These are phyloP conservation scores for Arthrocladium fulminans DNA, from an alignment of 2,329 filamentous ascomycete genomes.

Conservation along the genomic window DNA sequence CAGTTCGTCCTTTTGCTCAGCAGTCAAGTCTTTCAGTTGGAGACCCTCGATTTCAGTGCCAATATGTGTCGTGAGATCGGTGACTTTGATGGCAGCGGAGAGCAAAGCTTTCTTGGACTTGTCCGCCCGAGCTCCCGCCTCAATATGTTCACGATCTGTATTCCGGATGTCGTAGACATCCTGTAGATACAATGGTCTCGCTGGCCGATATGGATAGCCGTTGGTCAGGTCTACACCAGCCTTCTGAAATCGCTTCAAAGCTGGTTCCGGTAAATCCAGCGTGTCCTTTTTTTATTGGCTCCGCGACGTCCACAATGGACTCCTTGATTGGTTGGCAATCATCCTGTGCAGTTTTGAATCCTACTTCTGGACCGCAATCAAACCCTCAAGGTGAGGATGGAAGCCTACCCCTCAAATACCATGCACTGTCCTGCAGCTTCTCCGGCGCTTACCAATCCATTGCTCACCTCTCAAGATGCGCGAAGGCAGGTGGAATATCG, in stretches of 20 bases:
- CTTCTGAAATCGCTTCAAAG: conserved; percentile 54
- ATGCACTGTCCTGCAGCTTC: too few relatives aligned
- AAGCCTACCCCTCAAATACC: too few relatives aligned
- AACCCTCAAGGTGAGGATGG: too few relatives aligned
- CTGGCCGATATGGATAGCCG: conserved; percentile 63
- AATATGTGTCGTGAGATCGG: conserved; percentile 37
- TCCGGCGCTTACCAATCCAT: too few relatives aligned
- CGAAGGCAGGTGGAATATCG: too few relatives aligned
- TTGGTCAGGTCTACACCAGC: conserved; percentile 60
- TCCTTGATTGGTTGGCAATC: conserved; percentile 44
- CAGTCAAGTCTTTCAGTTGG: conserved; percentile 47
- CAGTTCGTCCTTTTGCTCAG: conserved; percentile 56
- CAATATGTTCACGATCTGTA: conserved; percentile 46
- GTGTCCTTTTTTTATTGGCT: conserved; percentile 57
- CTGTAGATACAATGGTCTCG: conserved; percentile 58
- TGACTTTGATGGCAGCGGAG: conserved; percentile 38
- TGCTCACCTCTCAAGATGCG: too few relatives aligned
- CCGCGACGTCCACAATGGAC: conserved; percentile 54
- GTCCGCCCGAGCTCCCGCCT: conserved; percentile 55
- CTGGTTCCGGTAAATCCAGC: conserved; percentile 50
- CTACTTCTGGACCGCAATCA: too few relatives aligned
- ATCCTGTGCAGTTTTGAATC: neutral
- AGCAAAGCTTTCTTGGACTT: conserved; percentile 37
- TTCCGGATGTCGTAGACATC: conserved; percentile 60
- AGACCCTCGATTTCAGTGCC: conserved; percentile 35